Evolutionary conservation across 371 early-diverging fungal species (phyloP).

Genomic region (Thermomucor indicae-seudaticae): DNA sequence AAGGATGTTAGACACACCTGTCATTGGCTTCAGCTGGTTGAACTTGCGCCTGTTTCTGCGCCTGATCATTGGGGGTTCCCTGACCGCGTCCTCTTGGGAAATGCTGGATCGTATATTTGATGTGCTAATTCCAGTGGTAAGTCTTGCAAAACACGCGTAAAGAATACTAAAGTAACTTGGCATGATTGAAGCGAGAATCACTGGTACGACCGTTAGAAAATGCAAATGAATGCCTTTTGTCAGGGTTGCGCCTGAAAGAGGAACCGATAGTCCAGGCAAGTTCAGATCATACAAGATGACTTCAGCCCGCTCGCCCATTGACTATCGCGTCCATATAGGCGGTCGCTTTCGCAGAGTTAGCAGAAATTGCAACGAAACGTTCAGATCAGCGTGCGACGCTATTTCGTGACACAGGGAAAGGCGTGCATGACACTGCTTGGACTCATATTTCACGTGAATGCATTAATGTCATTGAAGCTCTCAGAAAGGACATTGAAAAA

Average conservation of each 20-base stretch:
- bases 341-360: slow-evolving; percentile 49
- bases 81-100: slow-evolving; percentile 31
- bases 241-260: slow-evolving; percentile 23
- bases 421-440: slow-evolving; percentile 38
- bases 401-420: slow-evolving; percentile 30
- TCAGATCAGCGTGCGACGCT: slow-evolving; percentile 29
- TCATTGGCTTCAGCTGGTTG: slow-evolving; percentile 40
- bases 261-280: slow-evolving; percentile 17
- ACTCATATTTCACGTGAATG: slow-evolving; percentile 40
- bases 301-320: neutral
- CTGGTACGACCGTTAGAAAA: slow-evolving; percentile 20
- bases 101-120: slow-evolving; percentile 44
- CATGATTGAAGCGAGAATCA: too few species aligned
- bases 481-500: slow-evolving; percentile 18
- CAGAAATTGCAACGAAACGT: slow-evolving; percentile 23
- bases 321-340: slow-evolving; percentile 13
- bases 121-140: slow-evolving; percentile 25
- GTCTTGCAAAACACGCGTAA: too few species aligned
- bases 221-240: slow-evolving; percentile 28
- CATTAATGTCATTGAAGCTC: slow-evolving; percentile 25
- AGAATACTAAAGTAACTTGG: too few species aligned
- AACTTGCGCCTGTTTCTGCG: slow-evolving; percentile 37
- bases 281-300: neutral
- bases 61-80: slow-evolving; percentile 30
- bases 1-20: slow-evolving; percentile 38